These are phyloP conservation scores for Citrullus mucosospermus DNA, from an alignment of 306 rosid genomes.

Conservation along the genomic window DNA sequence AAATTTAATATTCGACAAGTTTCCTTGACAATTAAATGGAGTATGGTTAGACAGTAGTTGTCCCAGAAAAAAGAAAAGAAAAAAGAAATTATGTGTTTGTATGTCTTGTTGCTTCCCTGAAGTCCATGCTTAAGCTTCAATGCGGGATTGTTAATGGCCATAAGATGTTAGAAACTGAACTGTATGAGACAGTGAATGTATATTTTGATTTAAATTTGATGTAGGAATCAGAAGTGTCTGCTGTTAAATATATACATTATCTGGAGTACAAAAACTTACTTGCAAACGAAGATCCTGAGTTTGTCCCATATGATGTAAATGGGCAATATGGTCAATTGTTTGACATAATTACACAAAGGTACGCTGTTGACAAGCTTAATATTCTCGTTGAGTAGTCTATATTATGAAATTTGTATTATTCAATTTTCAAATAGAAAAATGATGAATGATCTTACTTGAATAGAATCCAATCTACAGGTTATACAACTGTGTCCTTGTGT, in stretches of 20 bases:
- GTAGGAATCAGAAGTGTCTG: constrained; percentile 90
- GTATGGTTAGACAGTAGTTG: background rate
- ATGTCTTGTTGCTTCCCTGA: background rate
- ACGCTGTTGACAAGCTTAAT: background rate
- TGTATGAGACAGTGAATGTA: background rate
- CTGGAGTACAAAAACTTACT: constrained; percentile 55
- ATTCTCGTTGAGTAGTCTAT: background rate
- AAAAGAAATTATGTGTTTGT: background rate
- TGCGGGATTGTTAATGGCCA: background rate
- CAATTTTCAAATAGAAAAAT: background rate
- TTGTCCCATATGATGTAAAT: constrained; percentile 63
- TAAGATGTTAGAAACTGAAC: background rate
- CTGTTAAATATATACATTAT: constrained; percentile 70
- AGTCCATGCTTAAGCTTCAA: background rate
- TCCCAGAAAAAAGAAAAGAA: background rate
- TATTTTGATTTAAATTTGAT: constrained; percentile 13
- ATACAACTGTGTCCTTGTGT: too few species aligned
- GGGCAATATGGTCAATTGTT: constrained; percentile 72
- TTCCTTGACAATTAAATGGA: background rate
- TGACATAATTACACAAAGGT: constrained; percentile 67
- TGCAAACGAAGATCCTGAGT: constrained; percentile 55
- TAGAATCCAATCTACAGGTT: background rate
- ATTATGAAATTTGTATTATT: background rate
- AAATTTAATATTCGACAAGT: background rate
- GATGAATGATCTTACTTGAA: background rate